phyloP scores from a whole-genome alignment of 2,329 filamentous ascomycete genomes.

The Beauveria scarabaeidicola region DNA sequence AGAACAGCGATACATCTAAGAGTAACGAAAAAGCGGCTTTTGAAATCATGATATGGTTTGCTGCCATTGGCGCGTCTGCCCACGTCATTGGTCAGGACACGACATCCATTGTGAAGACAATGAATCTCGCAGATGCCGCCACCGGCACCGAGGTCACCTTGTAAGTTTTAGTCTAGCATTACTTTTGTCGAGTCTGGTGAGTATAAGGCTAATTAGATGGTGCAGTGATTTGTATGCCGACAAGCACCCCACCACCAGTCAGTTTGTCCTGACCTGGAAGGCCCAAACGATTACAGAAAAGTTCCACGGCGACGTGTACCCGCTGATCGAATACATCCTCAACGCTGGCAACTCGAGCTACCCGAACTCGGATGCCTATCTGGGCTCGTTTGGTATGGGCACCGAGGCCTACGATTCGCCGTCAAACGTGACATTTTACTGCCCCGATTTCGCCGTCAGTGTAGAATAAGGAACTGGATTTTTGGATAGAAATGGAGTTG shows the following conservation, averaged over 20 bases:
- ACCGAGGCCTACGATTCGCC: constrained; percentile 38
- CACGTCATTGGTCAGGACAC: constrained; percentile 37
- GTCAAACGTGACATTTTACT: constrained; percentile 40
- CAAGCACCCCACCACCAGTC: constrained; percentile 25
- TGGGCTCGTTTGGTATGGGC: constrained; percentile 45
- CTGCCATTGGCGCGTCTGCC: constrained; percentile 34
- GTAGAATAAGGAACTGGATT: constrained; percentile 15
- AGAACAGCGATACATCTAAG: constrained; percentile 29
- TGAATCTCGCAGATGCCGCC: constrained; percentile 26
- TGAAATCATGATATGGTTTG: constrained; percentile 53
- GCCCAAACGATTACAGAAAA: constrained; percentile 25
- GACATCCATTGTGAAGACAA: constrained; percentile 23
- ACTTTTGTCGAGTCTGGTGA: neutral
- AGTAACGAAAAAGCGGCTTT: constrained; percentile 34
- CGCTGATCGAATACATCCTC: constrained; percentile 34
- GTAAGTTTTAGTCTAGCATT: constrained; percentile 20
- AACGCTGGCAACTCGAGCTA: constrained; percentile 24
- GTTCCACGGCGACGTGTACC: constrained; percentile 39
- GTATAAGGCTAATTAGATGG: constrained; percentile 2
- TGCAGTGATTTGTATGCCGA: constrained; percentile 34
- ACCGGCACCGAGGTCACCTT: constrained; percentile 25
- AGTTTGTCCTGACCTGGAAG: constrained; percentile 44
- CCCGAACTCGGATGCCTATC: constrained; percentile 34
- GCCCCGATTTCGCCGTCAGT: constrained; percentile 30
- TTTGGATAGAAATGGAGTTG: constrained; percentile 13